Base-by-base conservation (phyloP, 2,329 filamentous ascomycete genomes). In the Calonectria hongkongensis region DNA sequence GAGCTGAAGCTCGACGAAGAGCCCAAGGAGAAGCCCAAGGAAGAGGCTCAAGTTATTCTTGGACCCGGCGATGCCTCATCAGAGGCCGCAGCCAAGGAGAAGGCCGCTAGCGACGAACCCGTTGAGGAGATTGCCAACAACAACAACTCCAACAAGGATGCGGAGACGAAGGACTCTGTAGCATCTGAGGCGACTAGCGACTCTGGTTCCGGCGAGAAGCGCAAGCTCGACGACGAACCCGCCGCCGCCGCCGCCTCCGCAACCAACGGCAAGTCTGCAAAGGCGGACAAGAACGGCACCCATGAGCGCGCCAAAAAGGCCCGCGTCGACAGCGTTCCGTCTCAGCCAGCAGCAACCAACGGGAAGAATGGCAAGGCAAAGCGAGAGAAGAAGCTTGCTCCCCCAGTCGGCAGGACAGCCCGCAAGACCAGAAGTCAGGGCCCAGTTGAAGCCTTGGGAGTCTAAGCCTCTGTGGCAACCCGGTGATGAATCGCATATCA, bases 381-480 rank as follows among this genome's bases (percentile, higher is more conserved):
- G 60, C 54, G 78, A 73, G 82, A 84, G 16, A 86, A 86, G 78
- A 86, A 82, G 71, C 71, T 75, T n/a, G 66, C 76, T 25, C 78
- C 82, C 0, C 66, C 74, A 2, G 82, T 82, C 18, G 85, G 85
- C 21, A 82, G 72, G 69, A 85, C 85, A 8, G 81, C 82, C 56
- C 82, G 85, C 51, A 86, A 86, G 83, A 87, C 85, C 9, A 82
- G 85, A 62, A 87, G 85, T 71, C 85, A 87, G 74, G 85, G 85
- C 0, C 82, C 84, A 2, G 83, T 80, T 8, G 82, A 84, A 51
- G 74, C 73, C 60, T 79, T 74, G 60, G 39, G 63, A 65, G 58
- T 66, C 43, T 66, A 36, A 60, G 39, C 54, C 50, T 21, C 27
- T 27, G 12, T 12, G 21, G 27, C 21, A 36, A 56, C 28, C n/a